Percentiles rank a stretch among this genome's conserved stretches.
These are phyloP conservation scores for Primulina eburnea DNA, from an alignment of 257 asterid species.

Conservation along the genomic window DNA sequence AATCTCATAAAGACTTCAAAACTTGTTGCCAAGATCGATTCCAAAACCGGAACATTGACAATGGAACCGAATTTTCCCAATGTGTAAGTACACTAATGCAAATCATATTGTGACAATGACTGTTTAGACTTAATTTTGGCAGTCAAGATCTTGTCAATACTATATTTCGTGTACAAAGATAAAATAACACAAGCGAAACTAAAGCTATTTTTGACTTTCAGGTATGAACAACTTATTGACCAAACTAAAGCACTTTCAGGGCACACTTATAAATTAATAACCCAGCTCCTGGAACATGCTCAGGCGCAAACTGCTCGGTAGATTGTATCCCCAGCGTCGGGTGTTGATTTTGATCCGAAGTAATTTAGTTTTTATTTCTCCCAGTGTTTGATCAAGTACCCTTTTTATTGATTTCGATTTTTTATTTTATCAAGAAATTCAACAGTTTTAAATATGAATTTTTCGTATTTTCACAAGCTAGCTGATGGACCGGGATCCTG, in stretches of 20 bases:
- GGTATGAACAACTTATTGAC: slow-evolving; percentile 95
- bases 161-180: neutral
- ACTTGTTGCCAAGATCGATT: slow-evolving; percentile 89
- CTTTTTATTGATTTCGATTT: neutral
- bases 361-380: slow-evolving; percentile 20
- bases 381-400: neutral
- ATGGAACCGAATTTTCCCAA: slow-evolving; percentile 82
- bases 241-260: slow-evolving; percentile 89
- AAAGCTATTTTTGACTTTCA: slow-evolving; percentile 22
- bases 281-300: slow-evolving; percentile 76
- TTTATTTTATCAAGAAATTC: no score
- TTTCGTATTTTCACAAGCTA: neutral
- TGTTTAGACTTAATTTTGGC: neutral
- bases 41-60: slow-evolving; percentile 61
- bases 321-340: slow-evolving; percentile 16
- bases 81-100: slow-evolving; percentile 59
- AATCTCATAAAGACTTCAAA: slow-evolving; percentile 92
- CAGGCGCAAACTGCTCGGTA: slow-evolving; percentile 69
- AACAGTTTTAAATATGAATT: neutral
- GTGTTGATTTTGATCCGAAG: slow-evolving; percentile 18
- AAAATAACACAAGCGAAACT: neutral
- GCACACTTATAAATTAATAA: slow-evolving; percentile 72
- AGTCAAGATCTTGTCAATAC: neutral
- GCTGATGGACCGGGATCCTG: neutral
- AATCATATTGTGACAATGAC: neutral